Evolutionary conservation across 108 stramenopile species (phyloP).

Genomic region (Aureococcus anophagefferens): DNA sequence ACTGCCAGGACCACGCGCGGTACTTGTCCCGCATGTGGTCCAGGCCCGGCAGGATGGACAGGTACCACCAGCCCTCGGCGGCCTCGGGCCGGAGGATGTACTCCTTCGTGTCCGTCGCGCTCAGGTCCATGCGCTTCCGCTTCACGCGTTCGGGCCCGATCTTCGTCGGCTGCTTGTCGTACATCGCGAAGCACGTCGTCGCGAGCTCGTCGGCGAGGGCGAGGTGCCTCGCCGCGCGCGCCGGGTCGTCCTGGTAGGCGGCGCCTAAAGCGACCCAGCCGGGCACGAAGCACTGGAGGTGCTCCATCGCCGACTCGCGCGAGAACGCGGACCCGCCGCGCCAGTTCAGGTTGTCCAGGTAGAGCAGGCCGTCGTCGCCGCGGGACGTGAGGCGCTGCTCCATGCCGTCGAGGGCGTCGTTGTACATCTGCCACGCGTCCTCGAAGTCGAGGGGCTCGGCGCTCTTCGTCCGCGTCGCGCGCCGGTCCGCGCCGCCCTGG

Average conservation of each 20-base stretch:
- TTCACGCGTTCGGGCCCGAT: constrained; percentile 43
- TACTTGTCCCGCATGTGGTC: constrained; percentile 13
- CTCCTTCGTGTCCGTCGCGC: constrained; percentile 24
- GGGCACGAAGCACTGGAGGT: constrained; percentile 44
- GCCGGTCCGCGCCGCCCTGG: constrained; percentile 3
- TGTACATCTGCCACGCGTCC: constrained; percentile 22
- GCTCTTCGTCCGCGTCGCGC: background rate
- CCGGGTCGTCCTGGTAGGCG: constrained; percentile 5
- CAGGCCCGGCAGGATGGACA: constrained; percentile 25
- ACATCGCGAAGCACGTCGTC: constrained; percentile 29
- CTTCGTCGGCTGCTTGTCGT: constrained; percentile 28
- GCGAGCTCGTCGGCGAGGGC: constrained; percentile 16
- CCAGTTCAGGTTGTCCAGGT: constrained; percentile 15
- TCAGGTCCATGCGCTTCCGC: background rate
- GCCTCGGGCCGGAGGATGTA: constrained; percentile 50
- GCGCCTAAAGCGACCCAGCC: constrained; percentile 39
- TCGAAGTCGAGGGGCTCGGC: background rate
- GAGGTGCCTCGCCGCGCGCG: background rate
- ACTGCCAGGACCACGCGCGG: constrained; percentile 42
- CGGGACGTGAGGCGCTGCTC: constrained; percentile 13
- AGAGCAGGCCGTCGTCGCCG: constrained; percentile 17
- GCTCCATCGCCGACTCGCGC: constrained; percentile 33
- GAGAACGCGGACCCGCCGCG: background rate
- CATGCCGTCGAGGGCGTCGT: constrained; percentile 33
- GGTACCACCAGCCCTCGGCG: constrained; percentile 35